phyloP scores from a whole-genome alignment of 2,329 filamentous ascomycete genomes.

The Hypoxylon sp. region DNA sequence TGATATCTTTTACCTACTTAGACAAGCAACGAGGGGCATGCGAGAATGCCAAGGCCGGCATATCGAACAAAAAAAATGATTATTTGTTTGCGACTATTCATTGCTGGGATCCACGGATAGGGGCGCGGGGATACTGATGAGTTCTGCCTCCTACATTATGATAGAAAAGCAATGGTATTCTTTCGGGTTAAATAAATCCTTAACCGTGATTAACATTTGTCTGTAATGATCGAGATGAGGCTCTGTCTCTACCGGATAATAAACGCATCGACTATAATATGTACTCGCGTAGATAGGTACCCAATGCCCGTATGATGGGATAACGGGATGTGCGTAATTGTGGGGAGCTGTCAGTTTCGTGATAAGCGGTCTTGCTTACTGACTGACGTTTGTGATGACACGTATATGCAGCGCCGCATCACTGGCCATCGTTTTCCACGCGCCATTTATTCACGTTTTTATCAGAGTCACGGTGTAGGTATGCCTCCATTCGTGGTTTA shows the following conservation, averaged over 20 bases:
- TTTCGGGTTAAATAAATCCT: slow-evolving; percentile 7
- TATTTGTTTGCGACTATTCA: slow-evolving; percentile 28
- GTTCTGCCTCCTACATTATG: slow-evolving; percentile 24
- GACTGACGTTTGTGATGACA: neutral
- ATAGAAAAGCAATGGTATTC: slow-evolving; percentile 40
- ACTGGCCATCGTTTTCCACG: neutral
- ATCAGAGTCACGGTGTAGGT: neutral
- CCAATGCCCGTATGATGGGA: neutral
- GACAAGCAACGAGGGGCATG: slow-evolving; percentile 31
- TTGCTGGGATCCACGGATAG: slow-evolving; percentile 26
- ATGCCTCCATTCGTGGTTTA: neutral
- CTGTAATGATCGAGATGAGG: slow-evolving; percentile 2
- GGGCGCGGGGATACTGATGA: slow-evolving; percentile 22
- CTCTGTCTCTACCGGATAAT: slow-evolving; percentile 6
- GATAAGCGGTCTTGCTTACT: neutral
- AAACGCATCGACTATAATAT: neutral
- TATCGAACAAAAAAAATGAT: slow-evolving; percentile 31
- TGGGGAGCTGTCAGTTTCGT: neutral
- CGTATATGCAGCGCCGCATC: neutral
- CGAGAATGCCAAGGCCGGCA: slow-evolving; percentile 37
- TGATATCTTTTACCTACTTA: slow-evolving; percentile 26
- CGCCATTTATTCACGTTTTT: neutral
- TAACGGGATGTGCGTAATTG: neutral
- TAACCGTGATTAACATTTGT: slow-evolving; percentile 1
- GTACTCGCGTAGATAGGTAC: neutral